These are phyloP conservation scores for Diaporthe ampelina DNA, from an alignment of 2,329 filamentous ascomycete species.

Conservation along the genomic window DNA sequence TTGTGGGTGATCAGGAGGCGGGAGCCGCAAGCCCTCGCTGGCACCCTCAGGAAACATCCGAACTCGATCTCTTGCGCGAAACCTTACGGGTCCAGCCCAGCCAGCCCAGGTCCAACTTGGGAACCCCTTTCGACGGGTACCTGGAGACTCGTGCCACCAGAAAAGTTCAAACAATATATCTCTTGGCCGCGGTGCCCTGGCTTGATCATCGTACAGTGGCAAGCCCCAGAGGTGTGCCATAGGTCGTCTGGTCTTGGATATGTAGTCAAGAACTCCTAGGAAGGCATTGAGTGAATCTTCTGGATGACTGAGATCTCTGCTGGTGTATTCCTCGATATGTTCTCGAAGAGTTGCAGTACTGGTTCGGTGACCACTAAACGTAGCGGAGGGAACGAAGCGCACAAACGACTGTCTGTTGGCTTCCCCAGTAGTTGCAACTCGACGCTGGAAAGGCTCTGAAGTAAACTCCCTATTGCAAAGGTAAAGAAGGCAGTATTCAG, in stretches of 20 bases:
- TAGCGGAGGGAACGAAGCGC: background rate
- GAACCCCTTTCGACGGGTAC: background rate
- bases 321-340: background rate
- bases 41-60: background rate
- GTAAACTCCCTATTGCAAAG: background rate
- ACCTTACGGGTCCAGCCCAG: background rate
- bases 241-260: background rate
- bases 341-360: background rate
- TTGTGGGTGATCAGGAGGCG: background rate
- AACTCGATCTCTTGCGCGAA: background rate
- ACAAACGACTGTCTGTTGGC: background rate
- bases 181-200: background rate
- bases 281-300: constrained; percentile 10
- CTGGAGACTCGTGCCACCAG: background rate
- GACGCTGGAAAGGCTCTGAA: background rate
- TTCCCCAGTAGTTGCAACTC: background rate
- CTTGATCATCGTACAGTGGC: background rate
- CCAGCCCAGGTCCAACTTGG: constrained; percentile 14
- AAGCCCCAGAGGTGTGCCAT: constrained; percentile 1
- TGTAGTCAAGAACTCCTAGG: background rate
- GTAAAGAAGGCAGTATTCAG: background rate
- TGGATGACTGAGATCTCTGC: background rate
- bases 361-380: background rate
- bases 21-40: background rate
- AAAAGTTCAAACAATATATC: constrained; percentile 5